Evolutionary conservation across 2,329 filamentous ascomycete species (phyloP).

Genomic region (Pseudocercospora macadamiae): DNA sequence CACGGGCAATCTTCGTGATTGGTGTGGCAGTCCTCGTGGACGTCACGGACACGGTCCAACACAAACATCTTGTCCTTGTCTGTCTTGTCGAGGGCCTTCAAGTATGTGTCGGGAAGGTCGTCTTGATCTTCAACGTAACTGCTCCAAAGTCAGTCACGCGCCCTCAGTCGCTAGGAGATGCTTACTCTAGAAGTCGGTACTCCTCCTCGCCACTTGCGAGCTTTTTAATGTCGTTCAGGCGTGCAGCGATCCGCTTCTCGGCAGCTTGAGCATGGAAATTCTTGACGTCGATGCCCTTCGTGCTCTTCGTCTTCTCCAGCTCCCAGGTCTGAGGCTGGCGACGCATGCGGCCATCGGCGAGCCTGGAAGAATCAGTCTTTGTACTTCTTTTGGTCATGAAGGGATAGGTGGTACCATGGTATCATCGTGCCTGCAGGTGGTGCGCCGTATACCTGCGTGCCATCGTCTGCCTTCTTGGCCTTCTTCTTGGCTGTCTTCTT

Average conservation of each 20-base stretch:
- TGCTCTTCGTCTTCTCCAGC: not conserved
- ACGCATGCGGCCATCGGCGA: conserved; percentile 8
- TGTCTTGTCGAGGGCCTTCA: conserved; percentile 28
- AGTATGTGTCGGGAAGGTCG: conserved; percentile 25
- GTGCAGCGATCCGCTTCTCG: conserved; percentile 15
- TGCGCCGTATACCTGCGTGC: conserved; percentile 13
- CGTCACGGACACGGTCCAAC: conserved; percentile 52
- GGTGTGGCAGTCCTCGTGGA: conserved; percentile 49
- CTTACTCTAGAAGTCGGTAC: conserved; percentile 28
- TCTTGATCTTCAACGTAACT: conserved; percentile 18
- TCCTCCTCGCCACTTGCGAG: conserved; percentile 28
- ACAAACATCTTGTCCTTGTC: conserved; percentile 55
- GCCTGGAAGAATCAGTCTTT: not conserved
- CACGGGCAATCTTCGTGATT: conserved; percentile 52
- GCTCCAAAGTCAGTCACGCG: conserved; percentile 2
- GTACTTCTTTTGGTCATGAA: too few relatives aligned
- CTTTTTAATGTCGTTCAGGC: conserved; percentile 8
- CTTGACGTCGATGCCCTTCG: too few relatives aligned
- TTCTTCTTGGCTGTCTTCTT: conserved; percentile 14
- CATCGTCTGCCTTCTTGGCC: conserved; percentile 17
- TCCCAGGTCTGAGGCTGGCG: conserved; percentile 14
- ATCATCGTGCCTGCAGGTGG: conserved; percentile 13
- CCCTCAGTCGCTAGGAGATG: not conserved
- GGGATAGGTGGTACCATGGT: too few relatives aligned
- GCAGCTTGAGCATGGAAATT: conserved; percentile 24